These are phyloP conservation scores for Stenocarpella maydis DNA, from an alignment of 2,329 filamentous ascomycete species.

Conservation along the genomic window DNA sequence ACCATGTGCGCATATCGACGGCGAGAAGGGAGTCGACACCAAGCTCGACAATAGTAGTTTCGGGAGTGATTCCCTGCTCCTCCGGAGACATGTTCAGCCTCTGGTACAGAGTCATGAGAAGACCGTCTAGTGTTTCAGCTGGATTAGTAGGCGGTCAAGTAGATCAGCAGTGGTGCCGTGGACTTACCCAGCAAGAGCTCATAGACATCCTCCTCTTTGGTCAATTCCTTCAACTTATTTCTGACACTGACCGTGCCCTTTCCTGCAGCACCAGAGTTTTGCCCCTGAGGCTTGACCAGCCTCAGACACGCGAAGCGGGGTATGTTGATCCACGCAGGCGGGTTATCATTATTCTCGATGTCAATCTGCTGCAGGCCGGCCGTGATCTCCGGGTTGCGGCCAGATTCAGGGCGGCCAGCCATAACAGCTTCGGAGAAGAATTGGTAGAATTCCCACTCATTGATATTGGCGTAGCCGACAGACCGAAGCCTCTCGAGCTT, in stretches of 20 bases:
- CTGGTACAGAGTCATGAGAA: constrained; percentile 29
- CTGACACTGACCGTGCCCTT: constrained; percentile 13
- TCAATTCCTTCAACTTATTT: constrained; percentile 20
- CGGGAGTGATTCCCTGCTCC: constrained; percentile 32
- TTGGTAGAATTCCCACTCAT: constrained; percentile 51
- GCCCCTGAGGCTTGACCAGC: constrained; percentile 10
- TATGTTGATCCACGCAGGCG: constrained; percentile 9
- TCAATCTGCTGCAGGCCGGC: constrained; percentile 9
- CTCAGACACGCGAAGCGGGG: constrained; percentile 14
- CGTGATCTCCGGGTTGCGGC: constrained; percentile 9
- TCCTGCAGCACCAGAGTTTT: not conserved
- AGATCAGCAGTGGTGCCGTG: not conserved
- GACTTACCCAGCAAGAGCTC: constrained; percentile 16
- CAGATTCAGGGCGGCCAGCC: constrained; percentile 6
- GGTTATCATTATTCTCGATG: not conserved
- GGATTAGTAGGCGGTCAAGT: not conserved
- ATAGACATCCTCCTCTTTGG: constrained; percentile 15
- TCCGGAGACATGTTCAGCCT: constrained; percentile 31
- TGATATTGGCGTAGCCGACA: constrained; percentile 31
- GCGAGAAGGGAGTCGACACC: constrained; percentile 40
- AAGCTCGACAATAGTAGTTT: constrained; percentile 35
- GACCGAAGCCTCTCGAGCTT: constrained; percentile 29
- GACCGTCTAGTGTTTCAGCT: constrained; percentile 17
- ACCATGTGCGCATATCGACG: constrained; percentile 53
- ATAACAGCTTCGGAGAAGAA: constrained; percentile 53